phyloP scores from a whole-genome alignment of 176 grass and related monocot genomes.

The Cenchrus americanus region DNA sequence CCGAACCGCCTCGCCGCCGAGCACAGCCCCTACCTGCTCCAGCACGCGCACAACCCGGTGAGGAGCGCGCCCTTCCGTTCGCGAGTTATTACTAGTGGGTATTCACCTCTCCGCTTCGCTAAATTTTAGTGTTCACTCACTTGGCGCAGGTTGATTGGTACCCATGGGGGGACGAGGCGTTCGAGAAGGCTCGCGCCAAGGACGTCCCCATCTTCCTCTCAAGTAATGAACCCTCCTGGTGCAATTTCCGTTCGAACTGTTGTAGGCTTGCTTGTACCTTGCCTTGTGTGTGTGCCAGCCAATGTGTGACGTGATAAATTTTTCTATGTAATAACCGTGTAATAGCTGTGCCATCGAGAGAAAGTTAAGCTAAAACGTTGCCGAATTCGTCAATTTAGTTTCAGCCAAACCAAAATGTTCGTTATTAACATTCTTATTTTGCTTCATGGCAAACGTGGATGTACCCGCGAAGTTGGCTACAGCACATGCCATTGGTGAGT shows the following conservation, averaged over 20 bases:
- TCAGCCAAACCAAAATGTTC: neutral
- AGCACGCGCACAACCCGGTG: conserved; percentile 97
- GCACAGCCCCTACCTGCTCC: conserved; percentile 98
- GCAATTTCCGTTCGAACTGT: neutral
- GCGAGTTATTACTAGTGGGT: neutral
- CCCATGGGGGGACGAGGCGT: conserved; percentile 96
- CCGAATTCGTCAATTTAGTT: neutral
- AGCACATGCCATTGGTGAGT: conserved; percentile 97
- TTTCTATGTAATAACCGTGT: neutral
- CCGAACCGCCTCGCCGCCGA: conserved; percentile 86
- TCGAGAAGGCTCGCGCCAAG: conserved; percentile 80
- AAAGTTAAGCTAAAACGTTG: neutral
- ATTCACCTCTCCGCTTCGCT: neutral
- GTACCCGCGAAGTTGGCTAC: conserved; percentile 74
- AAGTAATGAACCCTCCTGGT: conserved; percentile 43
- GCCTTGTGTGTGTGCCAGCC: neutral
- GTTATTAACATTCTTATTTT: conserved; percentile 31
- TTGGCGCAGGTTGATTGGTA: conserved; percentile 88
- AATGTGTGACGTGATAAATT: neutral
- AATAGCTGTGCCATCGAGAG: neutral
- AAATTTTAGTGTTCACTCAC: conserved; percentile 35
- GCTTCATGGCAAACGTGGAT: conserved; percentile 26
- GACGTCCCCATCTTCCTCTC: conserved; percentile 92
- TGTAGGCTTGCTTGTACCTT: neutral
- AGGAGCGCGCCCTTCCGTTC: neutral